These are phyloP conservation scores for Phytophthora aleatoria DNA, from an alignment of 352 stramenopile species.

Conservation along the genomic window DNA sequence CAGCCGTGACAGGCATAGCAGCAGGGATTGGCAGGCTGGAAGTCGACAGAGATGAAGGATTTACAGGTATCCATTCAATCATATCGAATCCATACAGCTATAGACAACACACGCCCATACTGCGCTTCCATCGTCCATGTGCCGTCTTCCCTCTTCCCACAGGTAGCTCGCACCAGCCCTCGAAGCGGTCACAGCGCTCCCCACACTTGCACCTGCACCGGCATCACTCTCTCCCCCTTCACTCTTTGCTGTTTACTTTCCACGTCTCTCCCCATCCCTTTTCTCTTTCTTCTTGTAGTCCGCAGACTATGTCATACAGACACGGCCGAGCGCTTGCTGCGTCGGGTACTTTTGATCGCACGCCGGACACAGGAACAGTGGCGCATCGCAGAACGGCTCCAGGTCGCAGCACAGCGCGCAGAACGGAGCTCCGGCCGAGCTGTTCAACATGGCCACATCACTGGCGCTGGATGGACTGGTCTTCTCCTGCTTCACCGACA, in stretches of 20 bases:
- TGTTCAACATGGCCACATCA: conserved; percentile 55
- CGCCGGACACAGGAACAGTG: conserved; percentile 75
- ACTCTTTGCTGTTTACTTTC: conserved; percentile 18
- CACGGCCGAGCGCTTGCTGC: conserved; percentile 70
- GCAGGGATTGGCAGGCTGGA: conserved; percentile 6
- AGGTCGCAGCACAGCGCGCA: conserved; percentile 76
- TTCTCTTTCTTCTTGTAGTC: conserved; percentile 4
- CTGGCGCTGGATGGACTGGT: conserved; percentile 71
- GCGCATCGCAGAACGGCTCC: conserved; percentile 42
- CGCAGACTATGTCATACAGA: conserved; percentile 51
- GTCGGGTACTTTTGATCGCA: conserved; percentile 88
- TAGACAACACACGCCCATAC: conserved; percentile 35
- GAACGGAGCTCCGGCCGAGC: conserved; percentile 45
- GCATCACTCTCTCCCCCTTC: conserved; percentile 10
- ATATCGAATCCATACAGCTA: conserved; percentile 45
- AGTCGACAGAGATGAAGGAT: conserved; percentile 36
- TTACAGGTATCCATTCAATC: conserved; percentile 50
- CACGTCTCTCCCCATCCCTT: conserved; percentile 12
- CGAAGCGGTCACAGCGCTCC: background rate
- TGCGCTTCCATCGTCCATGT: conserved; percentile 31
- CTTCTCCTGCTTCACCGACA: conserved; percentile 42
- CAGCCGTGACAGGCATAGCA: conserved; percentile 5
- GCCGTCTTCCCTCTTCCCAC: conserved; percentile 20
- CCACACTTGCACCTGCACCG: conserved; percentile 1
- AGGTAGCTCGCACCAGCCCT: conserved; percentile 13